phyloP scores from a whole-genome alignment of 2,329 filamentous ascomycete species.

The Sphaerostilbella broomeana region DNA sequence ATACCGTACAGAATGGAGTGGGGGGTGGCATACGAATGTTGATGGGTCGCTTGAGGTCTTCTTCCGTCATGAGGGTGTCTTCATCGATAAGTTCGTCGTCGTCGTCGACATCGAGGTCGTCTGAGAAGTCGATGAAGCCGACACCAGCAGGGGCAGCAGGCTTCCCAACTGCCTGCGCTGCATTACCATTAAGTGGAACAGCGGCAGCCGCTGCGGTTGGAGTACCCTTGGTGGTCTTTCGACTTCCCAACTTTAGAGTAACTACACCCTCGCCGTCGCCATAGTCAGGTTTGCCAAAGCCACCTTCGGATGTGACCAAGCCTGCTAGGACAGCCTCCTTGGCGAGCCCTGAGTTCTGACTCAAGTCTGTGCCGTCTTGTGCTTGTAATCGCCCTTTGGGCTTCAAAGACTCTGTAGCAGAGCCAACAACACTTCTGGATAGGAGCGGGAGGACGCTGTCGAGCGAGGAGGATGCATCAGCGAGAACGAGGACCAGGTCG shows the following conservation, averaged over 20 bases:
- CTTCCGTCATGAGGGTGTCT: constrained; percentile 76
- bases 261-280: constrained; percentile 49
- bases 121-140: constrained; percentile 59
- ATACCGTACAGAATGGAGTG: too few relatives aligned
- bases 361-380: constrained; percentile 6
- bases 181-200: constrained; percentile 38
- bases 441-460: constrained; percentile 60
- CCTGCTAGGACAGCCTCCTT: constrained; percentile 83
- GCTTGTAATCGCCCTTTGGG: constrained; percentile 12
- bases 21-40: constrained; percentile 64
- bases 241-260: constrained; percentile 37
- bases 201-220: constrained; percentile 19
- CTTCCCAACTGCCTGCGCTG: constrained; percentile 34
- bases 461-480: constrained; percentile 43
- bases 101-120: constrained; percentile 45
- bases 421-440: constrained; percentile 33
- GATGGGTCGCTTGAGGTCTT: constrained; percentile 71
- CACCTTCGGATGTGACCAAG: constrained; percentile 55
- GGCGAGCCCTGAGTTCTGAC: background rate
- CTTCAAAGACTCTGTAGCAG: constrained; percentile 12
- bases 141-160: constrained; percentile 48
- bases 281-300: constrained; percentile 65
- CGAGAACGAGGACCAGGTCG: constrained; percentile 76
- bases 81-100: constrained; percentile 91
- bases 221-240: constrained; percentile 25